Conservation (phyloP, 768 basidiomycete genomes). For the Leccinum rimulosum region DNA sequence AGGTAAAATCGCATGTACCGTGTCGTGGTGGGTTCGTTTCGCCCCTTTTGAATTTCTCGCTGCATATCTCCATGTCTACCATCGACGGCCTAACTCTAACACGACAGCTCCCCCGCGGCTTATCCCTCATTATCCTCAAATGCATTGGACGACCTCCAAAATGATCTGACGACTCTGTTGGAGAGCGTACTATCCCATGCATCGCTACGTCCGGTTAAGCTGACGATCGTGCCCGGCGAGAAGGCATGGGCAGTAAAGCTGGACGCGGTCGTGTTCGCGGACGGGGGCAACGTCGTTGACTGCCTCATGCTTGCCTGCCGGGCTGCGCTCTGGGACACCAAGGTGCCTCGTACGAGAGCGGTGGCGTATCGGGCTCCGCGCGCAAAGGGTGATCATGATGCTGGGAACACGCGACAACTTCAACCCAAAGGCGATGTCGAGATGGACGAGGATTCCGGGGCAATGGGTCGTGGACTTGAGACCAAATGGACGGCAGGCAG, state of each 20-base stretch:
- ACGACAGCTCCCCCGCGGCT: conserved; percentile 70
- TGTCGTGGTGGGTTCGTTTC: conserved; percentile 67
- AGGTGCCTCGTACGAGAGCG: conserved; percentile 68
- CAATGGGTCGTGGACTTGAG: conserved; percentile 56
- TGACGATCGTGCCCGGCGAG: conserved; percentile 54
- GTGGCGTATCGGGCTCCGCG: conserved; percentile 61
- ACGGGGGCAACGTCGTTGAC: conserved; percentile 75
- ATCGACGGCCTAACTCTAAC: neutral
- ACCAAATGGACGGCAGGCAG: conserved; percentile 41
- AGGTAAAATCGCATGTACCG: conserved; percentile 63
- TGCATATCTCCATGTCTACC: neutral
- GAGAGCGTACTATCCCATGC: conserved; percentile 64
- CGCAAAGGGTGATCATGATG: conserved; percentile 23
- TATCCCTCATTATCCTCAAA: conserved; percentile 65
- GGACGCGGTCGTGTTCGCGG: conserved; percentile 71
- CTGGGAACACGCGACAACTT: neutral
- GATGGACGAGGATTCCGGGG: conserved; percentile 46
- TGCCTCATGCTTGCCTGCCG: conserved; percentile 77
- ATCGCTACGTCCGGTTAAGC: conserved; percentile 63
- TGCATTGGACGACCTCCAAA: conserved; percentile 73
- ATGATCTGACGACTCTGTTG: conserved; percentile 65
- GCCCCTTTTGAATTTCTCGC: conserved; percentile 3
- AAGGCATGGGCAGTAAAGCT: conserved; percentile 78
- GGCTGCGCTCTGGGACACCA: conserved; percentile 79
- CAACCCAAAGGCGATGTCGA: conserved; percentile 24